These are phyloP conservation scores for Fistulina hepatica DNA, from an alignment of 1,284 basidiomycete genomes.

Conservation along the genomic window DNA sequence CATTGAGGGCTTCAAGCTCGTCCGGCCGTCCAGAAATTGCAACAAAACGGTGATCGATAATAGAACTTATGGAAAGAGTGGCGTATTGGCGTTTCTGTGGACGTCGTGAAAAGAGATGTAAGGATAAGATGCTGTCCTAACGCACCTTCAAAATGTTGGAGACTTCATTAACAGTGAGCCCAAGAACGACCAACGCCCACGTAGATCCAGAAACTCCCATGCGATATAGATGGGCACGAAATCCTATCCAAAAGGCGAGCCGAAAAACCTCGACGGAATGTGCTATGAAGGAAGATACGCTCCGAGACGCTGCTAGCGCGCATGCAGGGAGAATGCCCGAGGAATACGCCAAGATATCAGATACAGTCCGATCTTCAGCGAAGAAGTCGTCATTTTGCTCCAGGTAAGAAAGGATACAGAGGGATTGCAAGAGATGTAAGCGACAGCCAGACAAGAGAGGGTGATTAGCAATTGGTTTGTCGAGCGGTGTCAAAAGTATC, in stretches of 20 bases:
- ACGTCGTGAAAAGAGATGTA: background rate
- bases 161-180: slow-evolving; percentile 20
- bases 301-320: slow-evolving; percentile 37
- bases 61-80: slow-evolving; percentile 37
- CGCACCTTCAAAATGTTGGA: background rate
- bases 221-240: slow-evolving; percentile 38
- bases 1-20: slow-evolving; percentile 32
- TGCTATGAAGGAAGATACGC: slow-evolving; percentile 32
- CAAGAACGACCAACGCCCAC: slow-evolving; percentile 47
- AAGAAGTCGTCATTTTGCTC: no score
- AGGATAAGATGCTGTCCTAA: background rate
- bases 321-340: slow-evolving; percentile 51
- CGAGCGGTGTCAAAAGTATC: no score
- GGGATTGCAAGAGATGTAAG: no score
- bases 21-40: slow-evolving; percentile 51
- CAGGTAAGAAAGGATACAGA: no score
- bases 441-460: no score
- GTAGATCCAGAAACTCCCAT: slow-evolving; percentile 21
- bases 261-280: slow-evolving; percentile 40
- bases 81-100: slow-evolving; percentile 4
- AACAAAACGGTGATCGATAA: slow-evolving; percentile 35
- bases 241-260: slow-evolving; percentile 46
- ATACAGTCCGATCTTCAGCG: no score
- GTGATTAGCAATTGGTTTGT: no score
- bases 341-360: slow-evolving; percentile 49